Evolutionary conservation across 148 eudicot species (phyloP).

Genomic region (Vaccinium vitisidaea): DNA sequence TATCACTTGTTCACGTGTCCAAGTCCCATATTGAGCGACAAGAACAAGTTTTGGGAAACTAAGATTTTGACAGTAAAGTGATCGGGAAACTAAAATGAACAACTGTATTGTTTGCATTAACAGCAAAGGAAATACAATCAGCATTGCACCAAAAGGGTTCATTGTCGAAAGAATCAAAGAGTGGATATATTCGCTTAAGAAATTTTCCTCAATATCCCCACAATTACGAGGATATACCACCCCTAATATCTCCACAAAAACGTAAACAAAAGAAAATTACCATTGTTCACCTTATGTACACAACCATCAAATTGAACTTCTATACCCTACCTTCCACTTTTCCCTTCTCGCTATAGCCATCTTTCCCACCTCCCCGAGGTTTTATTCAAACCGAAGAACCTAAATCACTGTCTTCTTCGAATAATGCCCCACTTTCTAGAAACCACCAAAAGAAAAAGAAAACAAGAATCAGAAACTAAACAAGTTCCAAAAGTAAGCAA

Average conservation of each 20-base stretch:
- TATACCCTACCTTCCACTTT: background rate
- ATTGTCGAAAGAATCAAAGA: constrained; percentile 10
- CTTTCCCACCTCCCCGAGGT: background rate
- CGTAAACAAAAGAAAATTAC: background rate
- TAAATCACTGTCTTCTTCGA: background rate
- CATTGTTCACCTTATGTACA: background rate
- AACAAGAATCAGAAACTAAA: background rate
- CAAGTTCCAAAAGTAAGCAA: background rate
- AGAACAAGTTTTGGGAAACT: background rate
- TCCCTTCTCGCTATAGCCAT: background rate
- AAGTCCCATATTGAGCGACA: background rate
- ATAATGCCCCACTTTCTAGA: background rate
- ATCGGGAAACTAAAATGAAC: background rate
- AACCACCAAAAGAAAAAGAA: background rate
- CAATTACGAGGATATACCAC: constrained; percentile 14
- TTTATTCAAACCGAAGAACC: constrained; percentile 2
- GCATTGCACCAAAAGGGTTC: background rate
- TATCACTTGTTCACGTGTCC: background rate
- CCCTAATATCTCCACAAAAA: background rate
- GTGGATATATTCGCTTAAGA: background rate
- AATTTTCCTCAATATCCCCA: constrained; percentile 5
- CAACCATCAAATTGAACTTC: background rate
- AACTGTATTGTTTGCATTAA: background rate
- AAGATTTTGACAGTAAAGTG: background rate
- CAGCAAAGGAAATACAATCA: background rate